Evolutionary conservation across 768 basidiomycete genomes (phyloP), one percentile per base, ranked within the genome.

Genomic region (Cubamyces lactineus): DNA sequence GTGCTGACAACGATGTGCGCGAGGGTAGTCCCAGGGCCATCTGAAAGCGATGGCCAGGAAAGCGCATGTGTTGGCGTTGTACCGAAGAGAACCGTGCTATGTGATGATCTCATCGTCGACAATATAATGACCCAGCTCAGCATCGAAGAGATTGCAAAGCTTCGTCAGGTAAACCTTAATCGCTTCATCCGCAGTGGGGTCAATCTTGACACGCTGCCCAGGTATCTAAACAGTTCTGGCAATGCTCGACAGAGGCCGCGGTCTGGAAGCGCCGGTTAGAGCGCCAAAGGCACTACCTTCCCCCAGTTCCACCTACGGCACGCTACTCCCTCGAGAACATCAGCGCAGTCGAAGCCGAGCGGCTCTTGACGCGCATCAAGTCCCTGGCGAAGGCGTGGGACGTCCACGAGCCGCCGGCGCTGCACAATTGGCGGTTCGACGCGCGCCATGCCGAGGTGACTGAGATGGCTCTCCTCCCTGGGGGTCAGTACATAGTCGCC

Each of bases 181-280:
- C 40, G 19, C 42, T 6, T 5, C 8, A 8, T n/a, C n/a, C 30
- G 28, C 16, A 59, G 24, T 43, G 2, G 19, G 1, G 23, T 7
- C 17, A 42, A 28, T 39, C 26, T 7, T 26, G 52, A 26, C 40
- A 50, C 19, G 47, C 50, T 38, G 48, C 67, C 28, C 28, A 88
- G 89, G 83, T 85, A n/a, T 83, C 79, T 75, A 84, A 80, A 66
- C 68, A 79, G 2, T 84, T 86, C 66, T 87, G 82, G 68, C 71
- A 83, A 24, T 77, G 89, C 61, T 88, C 86, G 0, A 85, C 87
- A 53, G 84, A 89, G 65, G 82, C 86, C 17, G 74, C 83, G 48
- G 84, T 89, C 39, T 90, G 88, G 89, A 87, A 86, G 70, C 82
- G 82, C 23, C 83, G 86, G 63, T 73, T 90, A 59, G 71, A 75